Evolutionary conservation across 495 filamentous ascomycete genomes (phyloP), one percentile per base, ranked within the genome.

Genomic region (Cryomyces antarcticus): DNA sequence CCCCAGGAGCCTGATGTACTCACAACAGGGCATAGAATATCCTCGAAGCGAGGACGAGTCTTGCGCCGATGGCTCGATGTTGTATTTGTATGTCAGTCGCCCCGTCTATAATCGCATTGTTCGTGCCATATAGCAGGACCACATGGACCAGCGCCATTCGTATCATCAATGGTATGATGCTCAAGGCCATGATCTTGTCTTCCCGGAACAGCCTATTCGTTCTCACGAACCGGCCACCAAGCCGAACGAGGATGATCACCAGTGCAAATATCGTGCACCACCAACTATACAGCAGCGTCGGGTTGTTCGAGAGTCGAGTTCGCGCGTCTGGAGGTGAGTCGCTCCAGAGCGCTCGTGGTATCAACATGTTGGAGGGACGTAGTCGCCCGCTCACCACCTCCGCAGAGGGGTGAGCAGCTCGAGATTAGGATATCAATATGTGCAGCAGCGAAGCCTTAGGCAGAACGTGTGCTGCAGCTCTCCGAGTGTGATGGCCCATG

Each of bases 131-230:
- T 7, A 79, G 52, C 51, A 97, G 61, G 12, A 97, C 71, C 44
- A 83, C 66, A 67, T 97, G 88, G 9, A 93, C 73, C 44, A 87
- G 69, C 24, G 68, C 82, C 80, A 95, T 92, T 48, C 89, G 77
- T 44, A 72, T 58, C 38, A 85, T 54, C 44, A 97, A 61, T 30
- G 89, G 89, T 11, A 96, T 69, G 34, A 92, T 67, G 46, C 79
- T 80, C 28, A 72, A 60, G 47, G 82, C 75, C 61, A 89, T 92
- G 45, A 80, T 70, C 67, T 78, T 86, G 55, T 97, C 89, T 56
- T 95, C 89, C 27, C 64, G 59, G 44, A 94, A 95, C 31, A 95
- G 68, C 49, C 66, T 72, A 56, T 93, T 77, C 29, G 79, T 82
- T 28, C 89, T 69, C 6, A 85, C 63, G 54, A 84, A 88, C 34